Evolutionary conservation across 768 basidiomycete genomes (phyloP), one percentile per base, ranked within the genome.

Genomic region (Tubosaeta sp.): DNA sequence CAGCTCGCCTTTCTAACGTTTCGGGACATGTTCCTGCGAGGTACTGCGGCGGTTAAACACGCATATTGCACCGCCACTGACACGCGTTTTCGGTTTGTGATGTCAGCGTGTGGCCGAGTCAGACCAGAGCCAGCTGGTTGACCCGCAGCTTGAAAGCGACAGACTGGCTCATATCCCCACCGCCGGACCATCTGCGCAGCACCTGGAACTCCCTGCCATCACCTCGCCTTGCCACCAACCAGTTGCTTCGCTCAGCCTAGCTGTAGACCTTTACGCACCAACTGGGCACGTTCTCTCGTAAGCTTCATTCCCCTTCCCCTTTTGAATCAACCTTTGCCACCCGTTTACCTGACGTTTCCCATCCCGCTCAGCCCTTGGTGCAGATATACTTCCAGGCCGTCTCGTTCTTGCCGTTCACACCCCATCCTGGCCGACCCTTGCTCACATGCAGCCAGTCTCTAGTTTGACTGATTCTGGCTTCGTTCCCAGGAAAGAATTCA

Each of bases 401-500:
- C 59, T 59, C 53, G 47, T 51, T 55, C 46, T 59, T 31, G 27
- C 48, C 49, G 40, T 59, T 56, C 57, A 59, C 51, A 57, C 52
- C 53, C 50, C 54, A 56, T 48, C 64, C 54, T 55, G 62, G 64
- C 52, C 43, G 58, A 31, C 60, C 54, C 53, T 58, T 62, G 48
- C 47, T 56, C 55, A 61, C 58, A 68, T 69, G 67, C 67, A 65
- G 48, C 65, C 61, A 56, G 62, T 53, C 51, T 61, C 69, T 46
- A 58, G 49, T 35, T 54, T 65, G 48, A 58, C 77, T 48, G 77
- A 79, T 45, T 66, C 75, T 56, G 72, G 74, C 47, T 85, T 89
- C 56, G 74, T 75, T 31, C 87, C 88, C 19, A 71, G 87, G 60
- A 84, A 80, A 62, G 87, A 90, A 69, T 90, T 90, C 66, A 69